Evolutionary conservation across 176 grass and related monocot genomes (phyloP).

Genomic region (Avena atlantica): DNA sequence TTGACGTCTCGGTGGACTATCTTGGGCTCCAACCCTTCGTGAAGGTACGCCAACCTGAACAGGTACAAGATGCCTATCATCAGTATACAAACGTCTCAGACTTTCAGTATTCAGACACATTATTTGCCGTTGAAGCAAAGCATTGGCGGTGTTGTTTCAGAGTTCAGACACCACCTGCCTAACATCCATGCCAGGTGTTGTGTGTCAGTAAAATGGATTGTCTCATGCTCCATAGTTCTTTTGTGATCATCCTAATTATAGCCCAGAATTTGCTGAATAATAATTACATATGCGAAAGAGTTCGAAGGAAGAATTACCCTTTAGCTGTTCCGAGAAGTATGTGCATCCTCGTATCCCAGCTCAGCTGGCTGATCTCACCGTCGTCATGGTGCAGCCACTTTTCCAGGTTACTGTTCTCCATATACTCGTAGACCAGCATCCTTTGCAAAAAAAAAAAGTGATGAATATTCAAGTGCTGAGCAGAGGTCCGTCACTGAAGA

Average conservation of each 20-base stretch:
- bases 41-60: conserved; percentile 89
- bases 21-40: conserved; percentile 95
- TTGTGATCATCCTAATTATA: not conserved
- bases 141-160: conserved; percentile 28
- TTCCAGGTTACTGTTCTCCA: conserved; percentile 89
- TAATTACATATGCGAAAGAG: not conserved
- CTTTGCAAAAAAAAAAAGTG: conserved; percentile 36
- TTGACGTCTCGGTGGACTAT: conserved; percentile 93
- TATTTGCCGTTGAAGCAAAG: conserved; percentile 21
- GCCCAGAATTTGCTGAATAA: not conserved
- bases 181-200: not conserved
- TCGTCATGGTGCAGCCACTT: conserved; percentile 81
- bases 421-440: conserved; percentile 92
- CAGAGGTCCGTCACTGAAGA: not conserved
- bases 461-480: conserved; percentile 6
- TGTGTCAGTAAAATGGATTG: not conserved
- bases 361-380: conserved; percentile 65
- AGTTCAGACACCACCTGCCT: not conserved
- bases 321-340: conserved; percentile 95
- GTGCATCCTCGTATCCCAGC: conserved; percentile 91
- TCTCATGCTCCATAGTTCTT: not conserved
- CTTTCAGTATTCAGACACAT: not conserved
- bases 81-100: not conserved
- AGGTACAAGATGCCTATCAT: conserved; percentile 22
- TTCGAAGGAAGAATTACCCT: conserved; percentile 55